Evolutionary conservation across 75 land plant genomes (phyloP).

Genomic region (Pinus taeda): DNA sequence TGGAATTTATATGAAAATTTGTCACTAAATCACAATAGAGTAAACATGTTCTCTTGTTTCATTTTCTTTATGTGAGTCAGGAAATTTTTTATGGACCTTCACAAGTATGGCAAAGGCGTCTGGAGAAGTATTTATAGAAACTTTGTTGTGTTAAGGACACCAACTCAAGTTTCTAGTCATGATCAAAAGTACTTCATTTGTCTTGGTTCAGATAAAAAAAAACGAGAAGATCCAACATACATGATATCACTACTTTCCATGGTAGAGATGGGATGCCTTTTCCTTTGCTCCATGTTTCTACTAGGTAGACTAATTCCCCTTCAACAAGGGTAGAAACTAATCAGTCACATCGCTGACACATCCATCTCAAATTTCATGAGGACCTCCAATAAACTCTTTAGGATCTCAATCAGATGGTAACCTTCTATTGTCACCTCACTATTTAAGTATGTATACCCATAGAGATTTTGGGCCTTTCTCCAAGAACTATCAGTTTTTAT

Average conservation of each 20-base stretch:
- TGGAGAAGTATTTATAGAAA: conserved; percentile 77
- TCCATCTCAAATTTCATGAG: conserved; percentile 2
- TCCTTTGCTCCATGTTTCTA: conserved; percentile 1
- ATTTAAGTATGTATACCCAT: conserved; percentile 1
- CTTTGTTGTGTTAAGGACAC: conserved; percentile 59
- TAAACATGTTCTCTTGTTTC: background rate
- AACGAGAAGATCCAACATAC: no score
- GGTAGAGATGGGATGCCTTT: conserved; percentile 16
- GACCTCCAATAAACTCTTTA: background rate
- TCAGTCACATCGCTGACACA: conserved; percentile 1
- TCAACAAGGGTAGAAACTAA: background rate
- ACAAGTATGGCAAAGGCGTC: conserved; percentile 69
- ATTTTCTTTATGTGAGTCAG: conserved; percentile 19
- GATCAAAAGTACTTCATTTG: conserved; percentile 72
- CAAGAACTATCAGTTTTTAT: background rate
- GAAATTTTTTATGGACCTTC: conserved; percentile 54
- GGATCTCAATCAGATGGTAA: background rate
- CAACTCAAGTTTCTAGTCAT: conserved; percentile 84
- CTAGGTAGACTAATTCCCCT: conserved; percentile 6
- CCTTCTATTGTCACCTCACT: background rate
- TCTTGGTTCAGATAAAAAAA: conserved; percentile 49
- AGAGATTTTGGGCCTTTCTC: conserved; percentile 5
- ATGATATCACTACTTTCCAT: conserved; percentile 59
- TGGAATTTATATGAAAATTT: background rate
- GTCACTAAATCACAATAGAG: background rate